Evolutionary conservation across 805 yeast species (phyloP).

Genomic region (Lachancea kluyveri): DNA sequence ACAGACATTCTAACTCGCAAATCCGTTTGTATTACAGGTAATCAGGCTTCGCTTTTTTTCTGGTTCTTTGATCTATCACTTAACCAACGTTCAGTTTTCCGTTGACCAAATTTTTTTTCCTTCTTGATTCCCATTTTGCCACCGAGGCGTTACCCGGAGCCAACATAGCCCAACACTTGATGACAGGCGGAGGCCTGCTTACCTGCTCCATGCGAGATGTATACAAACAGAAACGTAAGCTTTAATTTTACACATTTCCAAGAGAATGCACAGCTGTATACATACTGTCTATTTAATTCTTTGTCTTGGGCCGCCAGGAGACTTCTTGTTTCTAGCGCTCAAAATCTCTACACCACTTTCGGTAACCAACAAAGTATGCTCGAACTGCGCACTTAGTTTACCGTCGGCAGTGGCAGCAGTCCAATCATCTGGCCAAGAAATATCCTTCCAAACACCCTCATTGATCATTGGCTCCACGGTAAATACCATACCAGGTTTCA

Average conservation of each 20-base stretch:
- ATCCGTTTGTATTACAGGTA: too few species aligned
- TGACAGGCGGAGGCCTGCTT: too few species aligned
- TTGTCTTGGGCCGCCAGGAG: constrained; percentile 84
- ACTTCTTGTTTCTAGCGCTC: constrained; percentile 68
- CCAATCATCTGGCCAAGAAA: constrained; percentile 97
- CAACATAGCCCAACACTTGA: too few species aligned
- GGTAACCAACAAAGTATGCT: constrained; percentile 87
- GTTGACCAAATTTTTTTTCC: too few species aligned
- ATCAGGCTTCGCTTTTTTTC: too few species aligned
- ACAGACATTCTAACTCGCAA: constrained; percentile 44
- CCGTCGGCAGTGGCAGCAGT: constrained; percentile 92
- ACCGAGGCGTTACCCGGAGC: background rate
- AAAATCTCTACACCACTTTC: constrained; percentile 90
- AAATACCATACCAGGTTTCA: constrained; percentile 93
- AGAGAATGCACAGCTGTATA: background rate
- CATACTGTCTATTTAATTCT: constrained; percentile 35
- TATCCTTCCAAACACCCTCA: constrained; percentile 73
- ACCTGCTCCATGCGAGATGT: too few species aligned
- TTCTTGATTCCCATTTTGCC: constrained; percentile 6
- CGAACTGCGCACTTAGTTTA: constrained; percentile 85
- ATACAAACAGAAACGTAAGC: too few species aligned
- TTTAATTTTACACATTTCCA: too few species aligned
- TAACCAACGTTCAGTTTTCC: too few species aligned
- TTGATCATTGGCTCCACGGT: constrained; percentile 98
- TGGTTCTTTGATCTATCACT: too few species aligned